Evolutionary conservation across 2,329 filamentous ascomycete genomes (phyloP).

Genomic region (Coleophoma cylindrospora): DNA sequence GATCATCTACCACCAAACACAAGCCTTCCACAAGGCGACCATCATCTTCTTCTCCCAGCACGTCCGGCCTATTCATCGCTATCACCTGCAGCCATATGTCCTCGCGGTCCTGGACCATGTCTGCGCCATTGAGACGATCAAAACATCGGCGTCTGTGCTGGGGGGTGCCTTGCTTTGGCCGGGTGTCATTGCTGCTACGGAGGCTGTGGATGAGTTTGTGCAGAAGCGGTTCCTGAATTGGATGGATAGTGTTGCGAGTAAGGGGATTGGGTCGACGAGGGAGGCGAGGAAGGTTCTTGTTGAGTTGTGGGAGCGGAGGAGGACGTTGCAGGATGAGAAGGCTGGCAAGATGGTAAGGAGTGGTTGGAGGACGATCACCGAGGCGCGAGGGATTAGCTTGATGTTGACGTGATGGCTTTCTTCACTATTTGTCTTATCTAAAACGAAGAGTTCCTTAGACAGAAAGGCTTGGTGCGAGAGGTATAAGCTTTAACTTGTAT

Average conservation of each 20-base stretch:
- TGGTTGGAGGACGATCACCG: not conserved
- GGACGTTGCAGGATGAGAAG: not conserved
- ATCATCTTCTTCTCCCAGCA: constrained; percentile 1
- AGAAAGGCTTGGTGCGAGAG: too few species aligned
- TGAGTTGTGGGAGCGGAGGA: constrained; percentile 1
- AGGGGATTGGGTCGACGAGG: not conserved
- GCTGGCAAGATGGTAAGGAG: not conserved
- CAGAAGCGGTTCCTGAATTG: not conserved
- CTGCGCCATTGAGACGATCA: not conserved
- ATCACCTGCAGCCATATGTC: not conserved
- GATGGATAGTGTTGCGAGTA: not conserved
- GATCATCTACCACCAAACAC: constrained; percentile 1
- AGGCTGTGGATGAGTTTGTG: not conserved
- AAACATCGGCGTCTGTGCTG: not conserved
- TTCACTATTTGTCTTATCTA: too few species aligned
- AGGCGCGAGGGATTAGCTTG: not conserved
- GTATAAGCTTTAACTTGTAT: too few species aligned
- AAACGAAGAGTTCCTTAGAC: too few species aligned
- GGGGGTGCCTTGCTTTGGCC: not conserved
- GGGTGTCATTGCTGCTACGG: not conserved
- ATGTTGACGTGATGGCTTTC: not conserved
- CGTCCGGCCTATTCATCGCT: not conserved
- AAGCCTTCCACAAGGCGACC: not conserved
- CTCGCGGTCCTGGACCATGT: not conserved
- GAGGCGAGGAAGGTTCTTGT: not conserved